Base-by-base conservation (phyloP, 352 stramenopile species). In the Globisporangium nunn region DNA sequence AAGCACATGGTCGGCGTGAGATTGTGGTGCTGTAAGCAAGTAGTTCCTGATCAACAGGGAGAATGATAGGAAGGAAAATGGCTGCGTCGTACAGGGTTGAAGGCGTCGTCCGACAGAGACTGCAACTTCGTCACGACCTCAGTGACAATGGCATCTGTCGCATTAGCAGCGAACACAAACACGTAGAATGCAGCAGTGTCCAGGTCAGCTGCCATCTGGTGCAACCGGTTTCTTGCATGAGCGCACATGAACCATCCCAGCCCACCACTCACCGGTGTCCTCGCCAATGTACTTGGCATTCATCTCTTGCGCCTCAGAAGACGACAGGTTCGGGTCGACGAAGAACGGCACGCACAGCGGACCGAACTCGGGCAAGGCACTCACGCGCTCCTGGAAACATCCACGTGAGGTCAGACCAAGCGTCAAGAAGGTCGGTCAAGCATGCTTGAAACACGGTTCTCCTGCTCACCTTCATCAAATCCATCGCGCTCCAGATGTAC, bases 321-420 rank as follows among this genome's bases (percentile, higher is more conserved):
- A 72, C 17, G 45, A 66, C 33, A 92, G 64, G 61, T 93, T 71
- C 4, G 85, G 85, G 1, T 60, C 49, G 3, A 66, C 64, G 45
- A 95, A 86, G 58, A 95, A 95, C 7, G 81, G 70, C 2, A 88
- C 64, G 30, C 83, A 91, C 14, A 93, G 62, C 14, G 79, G 79
- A 12, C 79, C 82, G 31, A 95, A 95, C 62, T 95, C 85, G 6
- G 82, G 77, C 46, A 93, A 68, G 7, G 71, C 76, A 12, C 75
- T 87, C 51, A 95, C 85, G 2, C 83, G 82, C 65, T 95, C 85
- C 79, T 89, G 50, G 7, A 17, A 4, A 10, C 35, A 11, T 4
- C 10, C 35, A 11, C 44, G 35, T 5, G 10, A 43, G 11, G 37
- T 43, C 17, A 43, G 37, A 3, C 4, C 12, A 12, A 17, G 37